Evolutionary conservation across 495 filamentous ascomycete species (phyloP).

Genomic region (Podospora bellae-mahoneyi): DNA sequence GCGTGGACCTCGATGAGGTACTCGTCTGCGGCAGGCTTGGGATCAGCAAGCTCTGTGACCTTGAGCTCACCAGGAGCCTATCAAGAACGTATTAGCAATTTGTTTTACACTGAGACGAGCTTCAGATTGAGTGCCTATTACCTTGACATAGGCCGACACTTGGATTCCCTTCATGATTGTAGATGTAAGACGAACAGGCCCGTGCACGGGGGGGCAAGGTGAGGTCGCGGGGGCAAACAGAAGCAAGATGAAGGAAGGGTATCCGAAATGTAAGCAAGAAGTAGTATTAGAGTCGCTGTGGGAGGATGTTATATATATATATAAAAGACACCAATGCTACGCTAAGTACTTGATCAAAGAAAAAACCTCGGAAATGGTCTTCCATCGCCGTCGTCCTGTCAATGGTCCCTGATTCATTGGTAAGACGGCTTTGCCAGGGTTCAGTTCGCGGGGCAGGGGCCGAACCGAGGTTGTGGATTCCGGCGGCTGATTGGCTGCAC

Average conservation of each 20-base stretch:
- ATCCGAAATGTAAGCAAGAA: neutral
- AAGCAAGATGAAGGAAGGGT: neutral
- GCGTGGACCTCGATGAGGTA: slow-evolving; percentile 90
- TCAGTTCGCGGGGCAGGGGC: slow-evolving; percentile 18
- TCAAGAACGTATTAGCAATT: neutral
- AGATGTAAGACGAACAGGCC: neutral
- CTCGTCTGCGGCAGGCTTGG: slow-evolving; percentile 62
- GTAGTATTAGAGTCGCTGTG: slow-evolving; percentile 2
- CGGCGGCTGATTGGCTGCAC: slow-evolving; percentile 28
- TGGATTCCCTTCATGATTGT: slow-evolving; percentile 77
- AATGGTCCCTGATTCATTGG: slow-evolving; percentile 1
- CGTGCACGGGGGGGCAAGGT: neutral
- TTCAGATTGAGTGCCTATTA: neutral
- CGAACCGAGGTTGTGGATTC: slow-evolving; percentile 26
- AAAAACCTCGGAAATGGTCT: slow-evolving; percentile 5
- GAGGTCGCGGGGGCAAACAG: neutral
- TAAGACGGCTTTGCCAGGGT: neutral
- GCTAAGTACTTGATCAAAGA: neutral
- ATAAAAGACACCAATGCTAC: slow-evolving; percentile 3
- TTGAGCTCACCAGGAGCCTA: slow-evolving; percentile 69
- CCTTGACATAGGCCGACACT: slow-evolving; percentile 74
- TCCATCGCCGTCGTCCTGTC: slow-evolving; percentile 4
- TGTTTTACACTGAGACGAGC: neutral
- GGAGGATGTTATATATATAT: neutral
- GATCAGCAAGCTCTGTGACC: slow-evolving; percentile 69